Evolutionary conservation across 768 basidiomycete species (phyloP).

Genomic region (Mrakia frigida): DNA sequence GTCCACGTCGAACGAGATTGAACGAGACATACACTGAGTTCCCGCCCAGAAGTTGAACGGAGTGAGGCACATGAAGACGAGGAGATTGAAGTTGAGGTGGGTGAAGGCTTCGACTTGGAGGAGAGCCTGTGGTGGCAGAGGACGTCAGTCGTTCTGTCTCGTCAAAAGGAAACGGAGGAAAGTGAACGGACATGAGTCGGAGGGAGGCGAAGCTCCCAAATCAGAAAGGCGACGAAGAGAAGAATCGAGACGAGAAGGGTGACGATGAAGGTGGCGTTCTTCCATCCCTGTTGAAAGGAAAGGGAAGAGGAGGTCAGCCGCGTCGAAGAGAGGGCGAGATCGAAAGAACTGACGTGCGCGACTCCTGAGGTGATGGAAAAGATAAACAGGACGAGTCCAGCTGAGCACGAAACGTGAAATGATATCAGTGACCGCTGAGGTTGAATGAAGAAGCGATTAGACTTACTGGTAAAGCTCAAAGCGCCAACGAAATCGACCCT

Average conservation of each 20-base stretch:
- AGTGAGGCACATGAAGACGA: slow-evolving; percentile 3
- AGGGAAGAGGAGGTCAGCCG: not conserved
- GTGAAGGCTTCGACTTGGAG: not conserved
- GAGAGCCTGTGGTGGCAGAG: not conserved
- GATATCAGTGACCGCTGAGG: too few species aligned
- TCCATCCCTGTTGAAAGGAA: not conserved
- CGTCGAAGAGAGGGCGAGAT: not conserved
- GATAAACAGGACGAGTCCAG: not conserved
- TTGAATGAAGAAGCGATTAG: too few species aligned
- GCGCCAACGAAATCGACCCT: not conserved
- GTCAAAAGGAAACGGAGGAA: not conserved
- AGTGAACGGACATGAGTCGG: not conserved
- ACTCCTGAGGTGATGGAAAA: not conserved
- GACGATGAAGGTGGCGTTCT: not conserved
- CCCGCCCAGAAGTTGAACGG: slow-evolving; percentile 3
- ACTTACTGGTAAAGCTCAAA: not conserved
- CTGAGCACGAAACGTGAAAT: too few species aligned
- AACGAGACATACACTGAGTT: not conserved
- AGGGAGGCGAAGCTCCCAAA: not conserved
- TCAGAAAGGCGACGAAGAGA: not conserved
- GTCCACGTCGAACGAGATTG: not conserved
- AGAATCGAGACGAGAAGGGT: not conserved
- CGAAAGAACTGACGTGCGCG: not conserved
- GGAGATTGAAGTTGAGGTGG: not conserved
- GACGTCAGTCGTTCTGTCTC: not conserved